Evolutionary conservation across 352 stramenopile genomes (phyloP), one percentile per base, ranked within the genome.

Genomic region (Saprolegnia diclina): DNA sequence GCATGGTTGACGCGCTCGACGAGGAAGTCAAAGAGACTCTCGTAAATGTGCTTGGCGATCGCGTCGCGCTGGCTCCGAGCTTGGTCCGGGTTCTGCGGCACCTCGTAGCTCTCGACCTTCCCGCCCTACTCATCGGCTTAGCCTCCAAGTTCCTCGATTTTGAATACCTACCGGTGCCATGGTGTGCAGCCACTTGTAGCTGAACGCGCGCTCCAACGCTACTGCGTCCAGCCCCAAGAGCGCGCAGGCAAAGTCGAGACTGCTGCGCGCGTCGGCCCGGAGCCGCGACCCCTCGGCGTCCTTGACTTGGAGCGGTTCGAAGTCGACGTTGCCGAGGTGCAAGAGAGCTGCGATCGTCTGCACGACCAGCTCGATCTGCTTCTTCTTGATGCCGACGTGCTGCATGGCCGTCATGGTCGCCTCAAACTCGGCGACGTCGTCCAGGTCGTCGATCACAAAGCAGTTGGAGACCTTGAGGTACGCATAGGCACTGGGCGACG

Each of bases 31-130:
- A 99, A 99, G 14, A 99, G 71, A 42, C 88, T 89, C 24, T 96
- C 95, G 75, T 99, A 99, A 13, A 98, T 81, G 48, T 96, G 83
- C 82, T 98, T 99, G 7, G 96, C 95, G 44, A 99, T 92, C 3
- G 95, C 96, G 76, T 99, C 96, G 6, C 96, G 84, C 70, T 96
- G 95, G 56, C 96, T 90, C 7, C 78, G 75, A 0, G 97, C 96
- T 73, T 97, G 92, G 40, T 73, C 91, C 10, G 76, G 72, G 70
- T 94, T 94, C 68, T 94, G 87, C 16, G 87, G 87, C 61, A 94
- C 87, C 71, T 94, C 82, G 65, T 93, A 95, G 62, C 80, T 90
- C 65, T 95, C 87, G 55, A 95, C 79, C 62, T 85, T 91, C 63
- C 88, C 89, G 11, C 84, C 86, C 66, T 94, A 85, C 38, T 79